Conservation (phyloP, 169 alveolate species). For the Blepharisma undulans region DNA sequence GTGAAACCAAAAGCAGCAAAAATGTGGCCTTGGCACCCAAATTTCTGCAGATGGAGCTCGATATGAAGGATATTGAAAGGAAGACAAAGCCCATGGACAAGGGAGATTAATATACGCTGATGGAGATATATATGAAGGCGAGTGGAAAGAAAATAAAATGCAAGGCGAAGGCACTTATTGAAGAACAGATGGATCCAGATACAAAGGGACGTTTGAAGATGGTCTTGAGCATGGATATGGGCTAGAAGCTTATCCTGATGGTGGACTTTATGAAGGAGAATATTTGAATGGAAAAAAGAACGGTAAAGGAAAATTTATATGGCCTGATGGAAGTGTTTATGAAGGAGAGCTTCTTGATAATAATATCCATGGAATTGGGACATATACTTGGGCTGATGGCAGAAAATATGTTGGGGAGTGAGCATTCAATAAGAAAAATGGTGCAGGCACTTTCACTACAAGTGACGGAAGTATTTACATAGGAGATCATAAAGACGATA, state of each 20-base stretch:
- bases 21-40: slow-evolving; percentile 31
- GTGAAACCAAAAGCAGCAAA: slow-evolving; percentile 25
- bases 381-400: slow-evolving; percentile 52
- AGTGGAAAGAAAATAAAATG: slow-evolving; percentile 36
- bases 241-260: slow-evolving; percentile 8
- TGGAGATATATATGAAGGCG: slow-evolving; percentile 52
- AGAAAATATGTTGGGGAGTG: slow-evolving; percentile 58
- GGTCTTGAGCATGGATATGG: slow-evolving; percentile 35
- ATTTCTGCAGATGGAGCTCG: slow-evolving; percentile 15
- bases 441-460: slow-evolving; percentile 55
- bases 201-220: slow-evolving; percentile 46
- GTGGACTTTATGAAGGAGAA: slow-evolving; percentile 10
- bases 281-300: neutral
- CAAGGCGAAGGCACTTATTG: slow-evolving; percentile 45
- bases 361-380: slow-evolving; percentile 53
- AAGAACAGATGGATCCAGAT: slow-evolving; percentile 56
- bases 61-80: slow-evolving; percentile 31
- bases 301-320: slow-evolving; percentile 35
- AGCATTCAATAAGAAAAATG: slow-evolving; percentile 58
- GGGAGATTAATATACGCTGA: slow-evolving; percentile 37
- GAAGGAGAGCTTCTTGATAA: slow-evolving; percentile 53
- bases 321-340: slow-evolving; percentile 20
- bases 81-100: slow-evolving; percentile 22
- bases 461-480: slow-evolving; percentile 71
- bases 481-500: slow-evolving; percentile 69